A percentile compares a stretch with the other conserved stretches of the same genome.
phyloP scores from a whole-genome alignment of 768 basidiomycete species.

The Macrolepiota fuliginosa region DNA sequence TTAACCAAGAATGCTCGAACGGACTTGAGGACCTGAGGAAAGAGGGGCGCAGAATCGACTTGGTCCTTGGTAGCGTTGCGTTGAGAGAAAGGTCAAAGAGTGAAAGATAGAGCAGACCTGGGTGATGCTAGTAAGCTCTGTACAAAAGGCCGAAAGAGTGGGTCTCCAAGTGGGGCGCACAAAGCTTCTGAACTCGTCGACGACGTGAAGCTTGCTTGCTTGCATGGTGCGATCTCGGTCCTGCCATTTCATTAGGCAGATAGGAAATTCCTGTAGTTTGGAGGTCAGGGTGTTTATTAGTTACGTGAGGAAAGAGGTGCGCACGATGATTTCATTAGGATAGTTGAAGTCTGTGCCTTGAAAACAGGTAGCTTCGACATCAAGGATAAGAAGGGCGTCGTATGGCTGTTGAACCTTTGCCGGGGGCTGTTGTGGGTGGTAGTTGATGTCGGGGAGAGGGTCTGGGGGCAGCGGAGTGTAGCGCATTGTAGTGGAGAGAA shows the following conservation, averaged over 20 bases:
- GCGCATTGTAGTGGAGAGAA: constrained; percentile 9
- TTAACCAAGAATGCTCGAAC: constrained; percentile 69
- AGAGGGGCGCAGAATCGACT: constrained; percentile 77
- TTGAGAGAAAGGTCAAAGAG: not conserved
- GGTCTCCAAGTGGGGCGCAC: constrained; percentile 89
- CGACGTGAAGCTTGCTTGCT: constrained; percentile 59
- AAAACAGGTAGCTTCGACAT: constrained; percentile 85
- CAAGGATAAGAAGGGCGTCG: constrained; percentile 83
- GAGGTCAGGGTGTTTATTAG: not conserved
- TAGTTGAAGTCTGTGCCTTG: constrained; percentile 70
- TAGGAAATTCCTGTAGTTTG: constrained; percentile 80
- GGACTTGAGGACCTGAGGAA: constrained; percentile 60
- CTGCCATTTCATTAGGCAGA: constrained; percentile 83
- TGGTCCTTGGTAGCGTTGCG: constrained; percentile 56
- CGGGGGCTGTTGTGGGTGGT: too few relatives aligned
- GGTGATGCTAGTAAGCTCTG: constrained; percentile 82
- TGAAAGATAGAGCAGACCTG: constrained; percentile 58
- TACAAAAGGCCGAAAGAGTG: constrained; percentile 80
- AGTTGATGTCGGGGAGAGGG: not conserved
- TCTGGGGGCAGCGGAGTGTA: constrained; percentile 6
- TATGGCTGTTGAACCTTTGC: constrained; percentile 42
- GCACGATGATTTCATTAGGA: constrained; percentile 95
- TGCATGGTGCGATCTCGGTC: constrained; percentile 50
- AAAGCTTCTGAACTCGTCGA: constrained; percentile 85
- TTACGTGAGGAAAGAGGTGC: constrained; percentile 26